phyloP scores from a whole-genome alignment of 176 grass and related monocot genomes.

The Hsuehochloa calcarea region DNA sequence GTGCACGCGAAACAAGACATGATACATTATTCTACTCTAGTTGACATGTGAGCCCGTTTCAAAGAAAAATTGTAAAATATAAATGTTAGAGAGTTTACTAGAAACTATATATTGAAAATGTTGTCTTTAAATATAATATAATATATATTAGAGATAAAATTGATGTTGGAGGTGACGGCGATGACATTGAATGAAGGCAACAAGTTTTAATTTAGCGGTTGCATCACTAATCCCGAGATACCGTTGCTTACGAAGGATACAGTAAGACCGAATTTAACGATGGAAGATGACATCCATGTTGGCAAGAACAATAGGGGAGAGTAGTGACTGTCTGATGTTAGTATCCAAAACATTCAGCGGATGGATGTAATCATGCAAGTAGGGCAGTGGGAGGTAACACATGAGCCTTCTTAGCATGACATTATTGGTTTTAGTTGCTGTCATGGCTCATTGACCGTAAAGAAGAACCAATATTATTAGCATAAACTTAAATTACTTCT shows the following conservation, averaged over 20 bases:
- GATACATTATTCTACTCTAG: no score
- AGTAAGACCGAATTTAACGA: neutral
- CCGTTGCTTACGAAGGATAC: neutral
- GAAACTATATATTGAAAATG: no score
- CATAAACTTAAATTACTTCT: neutral
- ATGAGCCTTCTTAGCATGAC: neutral
- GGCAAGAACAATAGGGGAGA: neutral
- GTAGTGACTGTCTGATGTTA: neutral
- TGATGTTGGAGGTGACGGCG: neutral
- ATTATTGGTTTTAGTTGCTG: neutral
- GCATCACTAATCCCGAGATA: neutral
- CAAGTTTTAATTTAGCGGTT: neutral
- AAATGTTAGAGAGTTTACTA: no score
- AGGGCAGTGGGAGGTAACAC: neutral
- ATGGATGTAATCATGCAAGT: no score
- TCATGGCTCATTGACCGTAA: neutral
- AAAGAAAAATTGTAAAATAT: no score
- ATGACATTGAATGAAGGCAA: no score
- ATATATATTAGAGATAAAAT: no score
- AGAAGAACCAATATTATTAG: neutral
- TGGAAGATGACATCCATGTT: neutral
- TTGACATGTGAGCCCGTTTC: no score
- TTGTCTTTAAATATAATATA: no score
- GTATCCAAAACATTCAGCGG: no score
- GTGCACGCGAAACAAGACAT: no score